Percentiles rank a stretch among this genome's conserved stretches.
Evolutionary conservation across 768 basidiomycete genomes (phyloP).

Genomic region (Collybia sordida): DNA sequence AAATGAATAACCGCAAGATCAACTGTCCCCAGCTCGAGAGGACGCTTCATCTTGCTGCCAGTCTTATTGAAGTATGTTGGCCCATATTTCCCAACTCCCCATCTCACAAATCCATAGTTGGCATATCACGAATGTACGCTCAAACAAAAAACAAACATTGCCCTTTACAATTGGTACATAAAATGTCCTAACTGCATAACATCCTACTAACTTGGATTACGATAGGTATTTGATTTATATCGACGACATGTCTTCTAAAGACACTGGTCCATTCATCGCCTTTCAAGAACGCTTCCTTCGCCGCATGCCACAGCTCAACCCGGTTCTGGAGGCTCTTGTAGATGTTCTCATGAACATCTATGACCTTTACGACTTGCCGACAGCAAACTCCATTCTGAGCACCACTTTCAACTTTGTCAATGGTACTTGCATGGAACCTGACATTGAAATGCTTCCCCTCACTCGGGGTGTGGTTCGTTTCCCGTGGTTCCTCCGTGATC

Average conservation of each 20-base stretch:
- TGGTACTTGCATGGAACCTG: slow-evolving; percentile 10
- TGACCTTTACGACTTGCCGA: slow-evolving; percentile 8
- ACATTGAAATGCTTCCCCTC: background rate
- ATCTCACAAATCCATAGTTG: background rate
- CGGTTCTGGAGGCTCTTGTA: slow-evolving; percentile 8
- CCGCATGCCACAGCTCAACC: slow-evolving; percentile 11
- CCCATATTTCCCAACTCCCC: background rate
- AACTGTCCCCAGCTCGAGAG: slow-evolving; percentile 4
- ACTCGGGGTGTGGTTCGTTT: slow-evolving; percentile 1
- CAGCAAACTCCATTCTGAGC: slow-evolving; percentile 12
- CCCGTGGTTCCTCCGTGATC: slow-evolving; percentile 12
- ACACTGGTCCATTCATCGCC: background rate
- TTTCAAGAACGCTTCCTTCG: slow-evolving; percentile 10
- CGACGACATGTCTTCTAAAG: slow-evolving; percentile 8
- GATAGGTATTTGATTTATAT: slow-evolving; percentile 13
- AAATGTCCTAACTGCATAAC: too few relatives aligned
- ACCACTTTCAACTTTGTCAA: slow-evolving; percentile 12
- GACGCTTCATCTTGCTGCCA: slow-evolving; percentile 7
- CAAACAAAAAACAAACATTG: slow-evolving; percentile 8
- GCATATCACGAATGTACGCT: slow-evolving; percentile 7
- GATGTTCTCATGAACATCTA: slow-evolving; percentile 5
- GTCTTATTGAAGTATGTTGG: background rate
- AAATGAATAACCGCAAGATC: slow-evolving; percentile 5
- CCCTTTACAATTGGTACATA: slow-evolving; percentile 11
- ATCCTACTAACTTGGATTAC: background rate